phyloP scores from a whole-genome alignment of 2,329 filamentous ascomycete species.

The Hysterium pulicare region DNA sequence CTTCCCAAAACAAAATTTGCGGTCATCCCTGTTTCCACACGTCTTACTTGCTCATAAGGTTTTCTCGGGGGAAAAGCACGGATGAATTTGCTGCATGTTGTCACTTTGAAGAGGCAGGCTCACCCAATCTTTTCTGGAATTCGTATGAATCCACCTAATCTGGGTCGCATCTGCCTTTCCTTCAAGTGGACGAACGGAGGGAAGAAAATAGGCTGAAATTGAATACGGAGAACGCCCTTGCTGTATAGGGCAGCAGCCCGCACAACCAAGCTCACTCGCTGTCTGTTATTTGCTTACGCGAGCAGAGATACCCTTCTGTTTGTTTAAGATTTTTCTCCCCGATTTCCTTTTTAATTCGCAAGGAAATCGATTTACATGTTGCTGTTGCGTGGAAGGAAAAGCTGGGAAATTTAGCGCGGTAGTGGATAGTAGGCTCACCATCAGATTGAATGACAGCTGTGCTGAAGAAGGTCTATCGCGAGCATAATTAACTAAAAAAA shows the following conservation, averaged over 20 bases:
- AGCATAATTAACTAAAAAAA: conserved; percentile 32
- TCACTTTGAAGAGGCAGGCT: conserved; percentile 3
- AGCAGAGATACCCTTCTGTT: conserved; percentile 38
- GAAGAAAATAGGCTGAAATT: conserved; percentile 40
- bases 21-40: conserved; percentile 14
- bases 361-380: conserved; percentile 14
- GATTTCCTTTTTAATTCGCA: conserved; percentile 10
- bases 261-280: conserved; percentile 32
- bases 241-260: conserved; percentile 15
- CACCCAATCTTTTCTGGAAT: conserved; percentile 8
- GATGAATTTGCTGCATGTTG: conserved; percentile 14
- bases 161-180: conserved; percentile 20
- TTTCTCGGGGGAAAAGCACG: conserved; percentile 13
- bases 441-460: conserved; percentile 33
- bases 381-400: conserved; percentile 16
- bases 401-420: conserved; percentile 11
- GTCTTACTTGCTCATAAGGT: conserved; percentile 9
- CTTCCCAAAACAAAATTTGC: conserved; percentile 15
- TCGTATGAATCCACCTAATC: conserved; percentile 29
- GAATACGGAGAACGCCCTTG: conserved; percentile 19
- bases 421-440: conserved; percentile 17
- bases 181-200: conserved; percentile 19
- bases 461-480: conserved; percentile 27
- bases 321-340: conserved; percentile 18
- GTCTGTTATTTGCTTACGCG: conserved; percentile 32